Conservation (phyloP, 2,329 filamentous ascomycete species). For the Ascochyta viciae-villosae region DNA sequence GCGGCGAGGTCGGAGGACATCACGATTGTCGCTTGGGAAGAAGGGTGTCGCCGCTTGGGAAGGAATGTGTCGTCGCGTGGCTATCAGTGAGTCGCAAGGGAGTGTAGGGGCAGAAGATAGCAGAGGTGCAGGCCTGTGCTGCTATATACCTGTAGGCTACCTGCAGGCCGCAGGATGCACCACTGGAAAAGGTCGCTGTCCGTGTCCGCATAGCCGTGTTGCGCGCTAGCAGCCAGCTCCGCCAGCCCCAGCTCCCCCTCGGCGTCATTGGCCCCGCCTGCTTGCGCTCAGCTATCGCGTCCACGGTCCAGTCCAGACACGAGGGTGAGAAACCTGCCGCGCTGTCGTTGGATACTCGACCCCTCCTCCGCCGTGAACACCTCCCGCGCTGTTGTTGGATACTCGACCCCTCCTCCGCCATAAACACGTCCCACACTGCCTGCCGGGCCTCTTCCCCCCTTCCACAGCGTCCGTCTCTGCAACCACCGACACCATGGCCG, state of each 20-base stretch:
- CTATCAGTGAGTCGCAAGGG: constrained; percentile 8
- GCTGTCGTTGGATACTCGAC: not conserved
- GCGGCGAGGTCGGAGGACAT: constrained; percentile 9
- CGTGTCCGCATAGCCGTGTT: not conserved
- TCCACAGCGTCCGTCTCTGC: not conserved
- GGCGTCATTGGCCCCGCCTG: constrained; percentile 13
- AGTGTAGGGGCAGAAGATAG: not conserved
- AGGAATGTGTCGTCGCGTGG: constrained; percentile 4
- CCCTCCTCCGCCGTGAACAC: not conserved
- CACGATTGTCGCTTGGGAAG: constrained; percentile 24
- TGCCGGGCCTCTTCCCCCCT: not conserved
- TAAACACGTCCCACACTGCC: not conserved
- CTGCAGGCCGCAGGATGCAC: not conserved
- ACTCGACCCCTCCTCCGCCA: too few relatives aligned
- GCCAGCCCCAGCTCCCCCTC: not conserved
- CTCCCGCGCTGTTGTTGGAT: not conserved
- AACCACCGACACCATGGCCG: constrained; percentile 28
- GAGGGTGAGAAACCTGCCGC: constrained; percentile 4
- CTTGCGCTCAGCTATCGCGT: constrained; percentile 12
- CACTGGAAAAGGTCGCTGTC: not conserved
- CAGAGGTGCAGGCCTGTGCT: not conserved
- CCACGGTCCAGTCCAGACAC: not conserved
- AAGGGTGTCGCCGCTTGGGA: not conserved
- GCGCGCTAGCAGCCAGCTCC: constrained; percentile 3
- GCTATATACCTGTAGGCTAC: constrained; percentile 7